These are phyloP conservation scores for Trifolium dubium DNA, from an alignment of 306 rosid species.

Conservation along the genomic window DNA sequence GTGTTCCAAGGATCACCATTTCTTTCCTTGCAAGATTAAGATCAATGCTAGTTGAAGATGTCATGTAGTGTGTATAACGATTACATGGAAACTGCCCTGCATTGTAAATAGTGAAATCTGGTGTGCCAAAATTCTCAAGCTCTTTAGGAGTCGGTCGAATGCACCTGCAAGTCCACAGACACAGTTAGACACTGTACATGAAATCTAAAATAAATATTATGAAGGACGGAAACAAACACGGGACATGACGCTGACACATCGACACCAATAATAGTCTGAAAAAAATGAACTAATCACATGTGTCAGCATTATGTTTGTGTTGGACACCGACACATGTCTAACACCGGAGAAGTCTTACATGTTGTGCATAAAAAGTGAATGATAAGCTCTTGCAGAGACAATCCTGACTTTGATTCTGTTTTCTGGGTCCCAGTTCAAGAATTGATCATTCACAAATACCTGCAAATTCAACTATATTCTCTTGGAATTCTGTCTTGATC, in stretches of 20 bases:
- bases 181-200: background rate
- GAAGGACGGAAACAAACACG: too few relatives aligned
- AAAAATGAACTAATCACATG: too few relatives aligned
- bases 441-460: slow-evolving; percentile 94
- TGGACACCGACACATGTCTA: too few relatives aligned
- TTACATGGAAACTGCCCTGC: slow-evolving; percentile 95
- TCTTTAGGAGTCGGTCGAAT: slow-evolving; percentile 81
- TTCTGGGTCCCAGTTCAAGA: slow-evolving; percentile 90
- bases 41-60: slow-evolving; percentile 89
- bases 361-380: slow-evolving; percentile 94
- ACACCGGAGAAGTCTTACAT: slow-evolving; percentile 50
- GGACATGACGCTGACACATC: too few relatives aligned
- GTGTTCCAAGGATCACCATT: slow-evolving; percentile 96
- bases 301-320: too few relatives aligned
- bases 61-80: slow-evolving; percentile 93
- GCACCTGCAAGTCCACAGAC: slow-evolving; percentile 59
- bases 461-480: slow-evolving; percentile 37
- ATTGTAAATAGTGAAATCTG: slow-evolving; percentile 88
- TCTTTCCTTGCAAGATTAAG: slow-evolving; percentile 82
- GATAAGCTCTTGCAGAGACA: slow-evolving; percentile 95
- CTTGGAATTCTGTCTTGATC: background rate
- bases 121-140: slow-evolving; percentile 83
- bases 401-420: slow-evolving; percentile 86
- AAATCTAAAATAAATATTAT: too few relatives aligned
- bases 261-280: too few relatives aligned